Evolutionary conservation across 257 asterid genomes (phyloP).

Genomic region (Perilla frutescens): DNA sequence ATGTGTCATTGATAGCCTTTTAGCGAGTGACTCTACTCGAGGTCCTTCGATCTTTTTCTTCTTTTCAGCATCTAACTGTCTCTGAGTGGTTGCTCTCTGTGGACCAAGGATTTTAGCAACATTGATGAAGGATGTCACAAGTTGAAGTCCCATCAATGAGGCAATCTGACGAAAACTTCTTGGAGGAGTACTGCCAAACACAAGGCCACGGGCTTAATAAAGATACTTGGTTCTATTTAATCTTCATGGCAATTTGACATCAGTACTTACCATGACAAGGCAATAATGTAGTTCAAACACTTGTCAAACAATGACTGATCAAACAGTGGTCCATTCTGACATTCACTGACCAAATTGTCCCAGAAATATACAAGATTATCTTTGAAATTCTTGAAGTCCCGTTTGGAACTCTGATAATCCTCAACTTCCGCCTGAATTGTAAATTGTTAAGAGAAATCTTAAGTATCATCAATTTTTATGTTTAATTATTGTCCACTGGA

Average conservation of each 20-base stretch:
- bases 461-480: constrained; percentile 22
- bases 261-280: constrained; percentile 86
- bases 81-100: constrained; percentile 92
- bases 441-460: constrained; percentile 53
- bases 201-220: constrained; percentile 34
- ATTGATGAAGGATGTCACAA: constrained; percentile 93
- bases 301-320: constrained; percentile 82
- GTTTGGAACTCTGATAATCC: constrained; percentile 91
- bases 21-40: constrained; percentile 87
- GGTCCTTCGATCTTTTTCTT: constrained; percentile 81
- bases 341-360: constrained; percentile 90
- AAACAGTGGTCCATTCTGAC: constrained; percentile 94
- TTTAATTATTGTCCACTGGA: constrained; percentile 15
- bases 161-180: constrained; percentile 93
- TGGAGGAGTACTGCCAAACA: constrained; percentile 90
- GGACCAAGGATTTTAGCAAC: constrained; percentile 85
- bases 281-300: constrained; percentile 97
- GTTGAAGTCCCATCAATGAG: constrained; percentile 96
- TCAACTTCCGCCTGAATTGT: constrained; percentile 81
- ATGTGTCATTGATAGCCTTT: constrained; percentile 77
- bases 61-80: constrained; percentile 96
- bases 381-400: constrained; percentile 88
- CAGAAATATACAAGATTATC: constrained; percentile 82
- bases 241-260: constrained; percentile 17
- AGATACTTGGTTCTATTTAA: constrained; percentile 23